Evolutionary conservation across 2,329 filamentous ascomycete genomes (phyloP).

Genomic region (Rhynchosporium secalis): DNA sequence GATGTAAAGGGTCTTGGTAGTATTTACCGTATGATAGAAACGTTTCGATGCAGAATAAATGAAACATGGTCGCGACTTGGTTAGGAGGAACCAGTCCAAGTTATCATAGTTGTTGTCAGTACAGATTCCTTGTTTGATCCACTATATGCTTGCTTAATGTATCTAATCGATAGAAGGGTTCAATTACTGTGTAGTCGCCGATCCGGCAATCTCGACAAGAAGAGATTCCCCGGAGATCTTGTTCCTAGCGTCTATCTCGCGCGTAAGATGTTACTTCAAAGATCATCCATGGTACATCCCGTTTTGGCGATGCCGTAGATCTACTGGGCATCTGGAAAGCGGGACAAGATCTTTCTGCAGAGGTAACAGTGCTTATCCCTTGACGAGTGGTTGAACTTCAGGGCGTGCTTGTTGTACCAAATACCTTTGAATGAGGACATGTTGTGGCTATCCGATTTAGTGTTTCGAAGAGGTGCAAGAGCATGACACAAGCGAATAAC

Average conservation of each 20-base stretch:
- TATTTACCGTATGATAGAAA: not conserved
- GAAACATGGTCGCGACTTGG: not conserved
- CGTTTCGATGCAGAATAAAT: not conserved
- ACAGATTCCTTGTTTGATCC: too few relatives aligned
- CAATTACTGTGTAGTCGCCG: not conserved
- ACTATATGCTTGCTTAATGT: not conserved
- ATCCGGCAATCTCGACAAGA: not conserved
- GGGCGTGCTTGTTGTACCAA: conserved; percentile 1
- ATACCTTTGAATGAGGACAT: not conserved
- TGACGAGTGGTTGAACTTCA: conserved; percentile 12
- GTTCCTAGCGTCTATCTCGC: not conserved
- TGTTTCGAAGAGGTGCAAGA: conserved; percentile 10
- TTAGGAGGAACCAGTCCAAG: not conserved
- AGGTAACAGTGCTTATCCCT: not conserved
- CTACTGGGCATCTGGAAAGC: not conserved
- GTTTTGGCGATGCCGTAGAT: not conserved
- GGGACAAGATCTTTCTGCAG: conserved; percentile 9
- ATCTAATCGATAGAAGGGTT: not conserved
- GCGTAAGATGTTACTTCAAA: not conserved
- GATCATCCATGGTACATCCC: not conserved
- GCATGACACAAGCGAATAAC: not conserved
- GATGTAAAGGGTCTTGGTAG: not conserved
- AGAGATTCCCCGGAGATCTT: not conserved
- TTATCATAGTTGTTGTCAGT: not conserved
- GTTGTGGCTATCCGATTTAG: conserved; percentile 2